Base-by-base conservation (phyloP, 495 filamentous ascomycete species). In the Penicillium dipodomyicola region DNA sequence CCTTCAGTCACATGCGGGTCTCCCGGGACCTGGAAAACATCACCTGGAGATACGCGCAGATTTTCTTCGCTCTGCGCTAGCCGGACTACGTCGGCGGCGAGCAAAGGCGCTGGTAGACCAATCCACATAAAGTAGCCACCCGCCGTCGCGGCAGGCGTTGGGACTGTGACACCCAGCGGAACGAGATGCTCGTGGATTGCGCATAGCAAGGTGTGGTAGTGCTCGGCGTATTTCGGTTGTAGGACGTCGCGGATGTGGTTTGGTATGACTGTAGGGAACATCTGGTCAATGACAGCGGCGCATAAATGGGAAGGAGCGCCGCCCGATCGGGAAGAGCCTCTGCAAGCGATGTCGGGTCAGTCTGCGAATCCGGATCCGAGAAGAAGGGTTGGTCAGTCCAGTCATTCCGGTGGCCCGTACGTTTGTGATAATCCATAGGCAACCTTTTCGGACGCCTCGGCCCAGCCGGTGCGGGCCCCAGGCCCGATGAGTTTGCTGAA, bases 71-170 rank as follows among this genome's bases (percentile, higher is more conserved):
- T 65, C 61, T 74, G 67, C 7, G 83, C 82, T 30, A 69, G 69
- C 49, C 75, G 57, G 11, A 83, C 81, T 14, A 95, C 74, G n/a
- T 73, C 78, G 30, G 67, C 67, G 2, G 84, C 84, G 20, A 63
- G 69, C 11, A 84, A 61, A 5, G 67, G 65, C 17, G 61, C 50
- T 0, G 88, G 88, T 17, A 96, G 69, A 9, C 72, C 71, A 17
- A 94, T 63, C 90, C 91, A 96, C 33, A 92, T 72, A 65, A 94
- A 95, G 68, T 91, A 95, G 0, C 91, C 91, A 0, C 91, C 91
- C 0, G 71, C 69, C 7, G 69, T 53, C 3, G 58, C 53, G 0
- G 70, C 58, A 20, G 68, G 48, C 54, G 74, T 67, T 6, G 76
- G 74, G 5, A 82, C 57, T 3, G 60, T 69, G 7, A 87, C 82